These are phyloP conservation scores for Paramecium tetraurelia DNA, from an alignment of 73 alveolate species.

Conservation along the genomic window DNA sequence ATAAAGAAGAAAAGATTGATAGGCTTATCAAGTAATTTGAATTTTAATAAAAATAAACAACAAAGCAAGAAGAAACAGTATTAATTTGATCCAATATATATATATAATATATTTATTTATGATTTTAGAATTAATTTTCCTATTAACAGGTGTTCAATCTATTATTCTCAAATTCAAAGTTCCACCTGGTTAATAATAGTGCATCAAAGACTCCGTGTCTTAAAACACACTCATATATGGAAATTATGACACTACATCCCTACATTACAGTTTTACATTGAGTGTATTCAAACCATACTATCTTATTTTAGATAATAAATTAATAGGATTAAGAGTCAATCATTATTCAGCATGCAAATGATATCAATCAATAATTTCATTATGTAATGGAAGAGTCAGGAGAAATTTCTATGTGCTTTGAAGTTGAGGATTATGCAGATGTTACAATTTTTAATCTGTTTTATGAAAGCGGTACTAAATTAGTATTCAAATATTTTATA, in stretches of 20 bases:
- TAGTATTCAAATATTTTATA: background rate
- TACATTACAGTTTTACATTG: background rate
- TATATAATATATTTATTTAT: background rate
- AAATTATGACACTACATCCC: background rate
- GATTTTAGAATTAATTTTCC: background rate
- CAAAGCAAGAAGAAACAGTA: background rate
- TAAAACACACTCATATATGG: constrained; percentile 4
- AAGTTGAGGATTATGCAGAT: constrained; percentile 16
- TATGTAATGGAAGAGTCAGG: constrained; percentile 22
- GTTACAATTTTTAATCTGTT: background rate
- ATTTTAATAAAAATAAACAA: background rate
- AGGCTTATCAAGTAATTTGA: background rate
- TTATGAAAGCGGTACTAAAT: constrained; percentile 8
- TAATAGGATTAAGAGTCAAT: background rate
- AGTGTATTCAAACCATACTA: background rate
- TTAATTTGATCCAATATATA: background rate
- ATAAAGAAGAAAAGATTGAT: constrained; percentile 40
- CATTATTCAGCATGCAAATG: background rate
- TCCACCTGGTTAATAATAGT: background rate
- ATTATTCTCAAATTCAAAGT: constrained; percentile 23
- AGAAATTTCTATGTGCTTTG: constrained; percentile 39
- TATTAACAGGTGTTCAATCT: background rate
- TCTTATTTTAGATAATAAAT: background rate
- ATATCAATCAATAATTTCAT: background rate
- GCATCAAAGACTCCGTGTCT: background rate